These are phyloP conservation scores for Fusarium sp. DNA, from an alignment of 2,329 filamentous ascomycete genomes.

Conservation along the genomic window DNA sequence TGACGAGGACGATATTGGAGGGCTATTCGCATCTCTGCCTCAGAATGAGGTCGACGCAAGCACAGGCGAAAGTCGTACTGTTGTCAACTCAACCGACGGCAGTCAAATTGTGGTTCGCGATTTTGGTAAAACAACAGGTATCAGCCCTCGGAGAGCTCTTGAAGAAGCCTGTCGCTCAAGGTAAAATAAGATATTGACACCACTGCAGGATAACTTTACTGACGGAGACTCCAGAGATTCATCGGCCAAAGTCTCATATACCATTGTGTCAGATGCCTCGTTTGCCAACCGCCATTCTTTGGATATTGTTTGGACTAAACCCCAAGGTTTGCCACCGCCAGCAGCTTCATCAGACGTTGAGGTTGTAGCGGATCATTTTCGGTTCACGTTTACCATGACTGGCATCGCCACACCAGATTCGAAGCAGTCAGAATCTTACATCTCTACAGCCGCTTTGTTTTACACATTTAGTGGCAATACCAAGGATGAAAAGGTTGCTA, in stretches of 20 bases:
- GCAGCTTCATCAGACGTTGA: slow-evolving; percentile 56
- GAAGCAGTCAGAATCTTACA: slow-evolving; percentile 87
- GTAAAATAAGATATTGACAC: slow-evolving; percentile 53
- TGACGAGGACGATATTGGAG: slow-evolving; percentile 63
- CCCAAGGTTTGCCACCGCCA: slow-evolving; percentile 64
- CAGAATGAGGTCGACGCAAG: slow-evolving; percentile 68
- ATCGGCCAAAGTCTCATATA: slow-evolving; percentile 73
- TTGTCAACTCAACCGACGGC: slow-evolving; percentile 64
- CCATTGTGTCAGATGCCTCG: slow-evolving; percentile 75
- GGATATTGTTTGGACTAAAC: slow-evolving; percentile 81
- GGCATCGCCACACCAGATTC: slow-evolving; percentile 77
- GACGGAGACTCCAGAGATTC: slow-evolving; percentile 68
- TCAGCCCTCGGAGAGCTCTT: slow-evolving; percentile 79
- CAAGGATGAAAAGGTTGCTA: slow-evolving; percentile 86
- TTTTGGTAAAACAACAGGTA: slow-evolving; percentile 84
- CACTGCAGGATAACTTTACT: slow-evolving; percentile 5
- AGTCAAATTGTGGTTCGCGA: slow-evolving; percentile 75
- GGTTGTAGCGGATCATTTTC: slow-evolving; percentile 58
- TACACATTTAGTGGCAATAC: slow-evolving; percentile 79
- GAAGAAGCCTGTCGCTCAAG: slow-evolving; percentile 90
- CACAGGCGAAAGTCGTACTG: slow-evolving; percentile 68
- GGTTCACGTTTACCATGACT: slow-evolving; percentile 78
- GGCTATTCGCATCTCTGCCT: slow-evolving; percentile 69
- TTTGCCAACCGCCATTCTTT: slow-evolving; percentile 83
- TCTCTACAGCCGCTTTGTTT: slow-evolving; percentile 85